Evolutionary conservation across 1,284 basidiomycete genomes (phyloP).

Genomic region (Ustilago sp.): DNA sequence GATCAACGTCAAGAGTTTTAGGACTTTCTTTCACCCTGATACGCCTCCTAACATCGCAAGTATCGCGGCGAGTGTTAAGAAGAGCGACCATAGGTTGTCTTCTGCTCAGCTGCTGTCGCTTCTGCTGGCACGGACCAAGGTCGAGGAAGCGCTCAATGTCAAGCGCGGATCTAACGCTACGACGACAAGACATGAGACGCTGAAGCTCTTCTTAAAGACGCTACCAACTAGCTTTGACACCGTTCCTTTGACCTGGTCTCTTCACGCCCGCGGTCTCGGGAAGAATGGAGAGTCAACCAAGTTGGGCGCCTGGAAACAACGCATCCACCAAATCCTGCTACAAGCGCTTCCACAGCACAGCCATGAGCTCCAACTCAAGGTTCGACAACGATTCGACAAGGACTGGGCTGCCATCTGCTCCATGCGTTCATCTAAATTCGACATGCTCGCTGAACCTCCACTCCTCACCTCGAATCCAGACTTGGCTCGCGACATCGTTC

Average conservation of each 20-base stretch:
- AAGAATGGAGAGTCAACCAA: not conserved
- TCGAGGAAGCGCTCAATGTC: slow-evolving; percentile 11
- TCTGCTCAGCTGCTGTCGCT: slow-evolving; percentile 42
- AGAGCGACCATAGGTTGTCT: slow-evolving; percentile 9
- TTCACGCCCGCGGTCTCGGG: slow-evolving; percentile 4
- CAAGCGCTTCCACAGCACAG: slow-evolving; percentile 41
- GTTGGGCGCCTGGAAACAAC: not conserved
- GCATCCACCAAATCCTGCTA: slow-evolving; percentile 28
- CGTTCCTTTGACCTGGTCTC: slow-evolving; percentile 50
- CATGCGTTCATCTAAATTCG: slow-evolving; percentile 12
- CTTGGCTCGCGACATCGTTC: slow-evolving; percentile 13
- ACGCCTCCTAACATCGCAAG: slow-evolving; percentile 10
- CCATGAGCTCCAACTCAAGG: slow-evolving; percentile 13
- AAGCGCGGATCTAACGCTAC: not conserved
- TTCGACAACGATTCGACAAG: slow-evolving; percentile 40
- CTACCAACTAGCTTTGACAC: slow-evolving; percentile 51
- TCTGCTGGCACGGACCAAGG: slow-evolving; percentile 21
- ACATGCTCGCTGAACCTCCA: slow-evolving; percentile 25
- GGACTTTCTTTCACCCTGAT: slow-evolving; percentile 22
- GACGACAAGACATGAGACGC: slow-evolving; percentile 11
- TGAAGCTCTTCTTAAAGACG: slow-evolving; percentile 46
- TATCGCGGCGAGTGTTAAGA: slow-evolving; percentile 3
- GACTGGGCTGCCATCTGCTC: slow-evolving; percentile 41
- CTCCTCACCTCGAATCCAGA: slow-evolving; percentile 10
- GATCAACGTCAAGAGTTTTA: slow-evolving; percentile 41